Conservation (phyloP, 257 asterid species). For the Petunia axillaris region DNA sequence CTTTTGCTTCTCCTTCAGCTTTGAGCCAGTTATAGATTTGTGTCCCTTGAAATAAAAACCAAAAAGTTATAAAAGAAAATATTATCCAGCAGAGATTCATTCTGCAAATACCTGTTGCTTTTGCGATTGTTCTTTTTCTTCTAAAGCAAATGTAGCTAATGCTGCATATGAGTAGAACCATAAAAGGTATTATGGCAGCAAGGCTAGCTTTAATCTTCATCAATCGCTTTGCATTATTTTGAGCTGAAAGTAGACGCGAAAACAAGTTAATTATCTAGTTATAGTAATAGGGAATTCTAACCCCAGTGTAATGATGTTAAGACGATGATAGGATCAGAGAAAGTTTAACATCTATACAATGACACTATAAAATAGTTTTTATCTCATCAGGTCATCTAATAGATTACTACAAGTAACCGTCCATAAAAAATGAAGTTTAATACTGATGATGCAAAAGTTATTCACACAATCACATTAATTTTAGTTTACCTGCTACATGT, state of each 20-base stretch:
- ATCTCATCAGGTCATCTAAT: no score
- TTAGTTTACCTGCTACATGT: no score
- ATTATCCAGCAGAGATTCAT: not conserved
- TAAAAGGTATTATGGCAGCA: not conserved
- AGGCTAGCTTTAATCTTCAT: not conserved
- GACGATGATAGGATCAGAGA: no score
- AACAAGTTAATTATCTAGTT: not conserved
- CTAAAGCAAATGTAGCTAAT: not conserved
- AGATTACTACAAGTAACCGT: no score
- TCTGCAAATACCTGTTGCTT: not conserved
- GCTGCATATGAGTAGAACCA: not conserved
- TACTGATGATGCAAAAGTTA: no score
- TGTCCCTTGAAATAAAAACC: not conserved
- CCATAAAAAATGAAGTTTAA: no score
- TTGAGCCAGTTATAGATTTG: not conserved
- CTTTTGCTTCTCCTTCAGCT: constrained; percentile 5
- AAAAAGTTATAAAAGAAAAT: no score
- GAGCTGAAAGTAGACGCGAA: not conserved
- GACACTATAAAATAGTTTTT: no score
- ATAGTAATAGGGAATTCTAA: no score
- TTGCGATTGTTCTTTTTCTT: not conserved
- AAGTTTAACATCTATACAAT: no score
- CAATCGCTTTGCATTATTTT: not conserved
- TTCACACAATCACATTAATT: no score
- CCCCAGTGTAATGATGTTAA: no score